Evolutionary conservation across 176 grass and related monocot genomes (phyloP), one percentile per base, ranked within the genome.

Genomic region (Alloteropsis semialata): DNA sequence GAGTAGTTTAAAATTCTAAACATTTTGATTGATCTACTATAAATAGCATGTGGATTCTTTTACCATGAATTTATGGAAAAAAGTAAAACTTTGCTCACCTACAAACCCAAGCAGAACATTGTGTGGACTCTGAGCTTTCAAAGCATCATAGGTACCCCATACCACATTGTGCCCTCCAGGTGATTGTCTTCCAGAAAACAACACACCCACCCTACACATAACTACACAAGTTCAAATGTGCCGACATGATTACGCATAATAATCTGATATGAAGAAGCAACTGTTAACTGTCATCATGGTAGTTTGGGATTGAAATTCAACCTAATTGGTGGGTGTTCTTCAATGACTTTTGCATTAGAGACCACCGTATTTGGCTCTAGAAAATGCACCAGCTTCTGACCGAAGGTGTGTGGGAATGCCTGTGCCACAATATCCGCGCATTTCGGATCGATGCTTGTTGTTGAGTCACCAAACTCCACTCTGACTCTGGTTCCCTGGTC

Each of bases 381-480:
- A 48, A 93, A 92, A 79, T 89, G 93, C 34, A 84, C 88, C 66
- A 96, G 56, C 6, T 63, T 91, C 72, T 87, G 93, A 19, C 93
- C 88, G 42, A 82, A 96, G 12, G 86, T 96, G 43, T 22, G 72
- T 15, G 93, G 88, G 60, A 96, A 92, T 38, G 80, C 83, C 21
- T 51, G 65, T 17, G n/a, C 79, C 21, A 96, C 78, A 1, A 78
- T 75, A 54, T 92, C 54, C 0, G 80, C 86, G 16, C 86, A 87
- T n/a, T 78, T 76, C 1, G 88, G 57, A 64, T 96, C 93, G 10
- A 81, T 33, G 51, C 75, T 82, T 0, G 86, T 92, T 0, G 93
- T 91, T 8, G 83, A 82, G 72, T 91, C 86, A 11, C 93, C 90
- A 53, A 91, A 87, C 39, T 91, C 81, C 61, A 96, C 72, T 45